Percentiles rank a stretch among this genome's conserved stretches.
These are phyloP conservation scores for Silene conica DNA, from an alignment of 148 eudicot genomes.

Conservation along the genomic window DNA sequence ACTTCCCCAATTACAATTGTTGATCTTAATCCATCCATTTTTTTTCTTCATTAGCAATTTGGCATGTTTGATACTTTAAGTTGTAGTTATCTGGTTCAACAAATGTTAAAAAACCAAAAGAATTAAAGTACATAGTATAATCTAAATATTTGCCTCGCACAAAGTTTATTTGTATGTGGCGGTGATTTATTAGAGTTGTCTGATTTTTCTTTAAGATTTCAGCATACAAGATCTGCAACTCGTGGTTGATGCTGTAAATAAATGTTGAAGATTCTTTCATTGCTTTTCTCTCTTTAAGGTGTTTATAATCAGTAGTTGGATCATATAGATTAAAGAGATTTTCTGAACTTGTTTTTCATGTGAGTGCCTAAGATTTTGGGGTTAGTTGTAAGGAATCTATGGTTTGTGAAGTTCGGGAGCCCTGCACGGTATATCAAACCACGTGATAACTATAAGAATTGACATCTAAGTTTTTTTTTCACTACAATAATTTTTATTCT, in stretches of 20 bases:
- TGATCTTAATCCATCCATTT: too few relatives aligned
- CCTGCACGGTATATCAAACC: too few relatives aligned
- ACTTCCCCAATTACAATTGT: background rate
- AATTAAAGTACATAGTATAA: background rate
- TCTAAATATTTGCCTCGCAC: background rate
- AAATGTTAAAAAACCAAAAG: background rate
- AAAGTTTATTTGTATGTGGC: background rate
- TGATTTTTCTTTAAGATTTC: background rate
- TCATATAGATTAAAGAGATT: too few relatives aligned
- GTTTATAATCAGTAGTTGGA: background rate
- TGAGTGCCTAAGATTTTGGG: too few relatives aligned
- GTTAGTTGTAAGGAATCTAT: too few relatives aligned
- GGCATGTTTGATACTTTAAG: background rate
- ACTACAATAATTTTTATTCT: too few relatives aligned
- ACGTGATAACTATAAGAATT: too few relatives aligned
- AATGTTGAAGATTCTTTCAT: background rate
- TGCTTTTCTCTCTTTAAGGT: background rate
- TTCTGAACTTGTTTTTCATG: too few relatives aligned
- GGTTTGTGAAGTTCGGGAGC: too few relatives aligned
- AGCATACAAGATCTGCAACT: background rate
- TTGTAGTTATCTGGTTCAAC: background rate
- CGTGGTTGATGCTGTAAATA: background rate
- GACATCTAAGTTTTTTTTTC: too few relatives aligned
- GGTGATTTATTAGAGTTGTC: background rate
- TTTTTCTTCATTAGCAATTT: background rate